These are phyloP conservation scores for Adansonia madagascariensis DNA, from an alignment of 441 rosid genomes.

Conservation along the genomic window DNA sequence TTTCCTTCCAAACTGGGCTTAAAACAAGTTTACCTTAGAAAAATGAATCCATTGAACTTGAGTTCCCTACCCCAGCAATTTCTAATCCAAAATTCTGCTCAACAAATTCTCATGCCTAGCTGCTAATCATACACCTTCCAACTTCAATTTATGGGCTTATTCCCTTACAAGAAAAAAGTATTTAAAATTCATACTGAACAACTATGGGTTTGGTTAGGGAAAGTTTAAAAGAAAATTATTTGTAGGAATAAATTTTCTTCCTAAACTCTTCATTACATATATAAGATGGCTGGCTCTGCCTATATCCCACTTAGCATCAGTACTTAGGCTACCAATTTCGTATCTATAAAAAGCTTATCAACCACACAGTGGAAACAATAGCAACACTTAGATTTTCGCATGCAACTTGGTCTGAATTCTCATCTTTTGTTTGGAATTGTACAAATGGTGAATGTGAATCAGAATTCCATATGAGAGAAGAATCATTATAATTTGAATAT, in stretches of 20 bases:
- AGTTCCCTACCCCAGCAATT: not conserved
- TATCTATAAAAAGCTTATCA: not conserved
- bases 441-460: not conserved
- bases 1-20: not conserved
- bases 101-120: not conserved
- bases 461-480: not conserved
- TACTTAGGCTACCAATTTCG: not conserved
- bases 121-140: too few species aligned
- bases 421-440: not conserved
- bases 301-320: not conserved
- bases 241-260: not conserved
- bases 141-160: too few species aligned
- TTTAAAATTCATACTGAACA: too few species aligned
- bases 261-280: not conserved
- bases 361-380: not conserved
- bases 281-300: not conserved
- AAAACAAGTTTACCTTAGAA: not conserved
- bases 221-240: not conserved
- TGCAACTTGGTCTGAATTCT: not conserved
- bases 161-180: too few species aligned
- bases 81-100: not conserved
- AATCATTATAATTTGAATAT: not conserved
- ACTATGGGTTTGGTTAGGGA: not conserved
- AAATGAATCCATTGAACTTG: not conserved
- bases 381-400: not conserved